Evolutionary conservation across 2,329 filamentous ascomycete genomes (phyloP), one percentile per base, ranked within the genome.

Genomic region (Botrytis aclada): DNA sequence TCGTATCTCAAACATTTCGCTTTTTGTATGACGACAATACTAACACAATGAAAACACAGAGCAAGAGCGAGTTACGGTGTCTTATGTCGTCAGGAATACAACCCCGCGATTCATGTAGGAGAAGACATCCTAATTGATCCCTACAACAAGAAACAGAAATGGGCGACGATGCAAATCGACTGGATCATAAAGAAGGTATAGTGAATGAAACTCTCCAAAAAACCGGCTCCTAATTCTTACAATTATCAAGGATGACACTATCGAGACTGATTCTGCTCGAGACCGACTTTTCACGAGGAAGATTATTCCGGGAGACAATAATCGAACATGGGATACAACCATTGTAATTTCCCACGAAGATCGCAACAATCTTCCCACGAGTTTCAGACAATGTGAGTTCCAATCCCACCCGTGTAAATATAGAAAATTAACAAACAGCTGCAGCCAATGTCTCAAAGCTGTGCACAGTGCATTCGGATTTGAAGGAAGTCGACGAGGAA

Each of bases 61-160:
- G 83, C 83, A 18, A 80, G 84, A 32, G 81, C 83, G 7, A 84
- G 83, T 75, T 85, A 85, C 72, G 84, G 83, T 10, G 78, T 85
- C 22, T 71, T 84, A 0, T 82, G 82, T 69, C 80, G 81, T 66
- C 76, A 82, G 69, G 77, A 77, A 43, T 85, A 84, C 64, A 79
- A 82, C 43, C 80, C 83, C 0, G 75, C 74, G 1, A 75, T 79
- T 12, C 84, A 85, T 72, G 75, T 80, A 8, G 78, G 81, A 70
- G 82, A 83, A 72, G 80, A 82, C 0, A 73, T 83, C n/a, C 71
- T 77, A 32, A 75, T 74, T 7, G 84, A 85, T 58, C 80, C 82
- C 61, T 77, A 75, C 7, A 77, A 79, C 29, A 80, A 83, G 75
- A 78, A 78, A 45, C 60, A 72, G 32, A 74, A 64, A 67, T 85